phyloP scores from a whole-genome alignment of 1,139 yeast species.

The Pichia sp. region DNA sequence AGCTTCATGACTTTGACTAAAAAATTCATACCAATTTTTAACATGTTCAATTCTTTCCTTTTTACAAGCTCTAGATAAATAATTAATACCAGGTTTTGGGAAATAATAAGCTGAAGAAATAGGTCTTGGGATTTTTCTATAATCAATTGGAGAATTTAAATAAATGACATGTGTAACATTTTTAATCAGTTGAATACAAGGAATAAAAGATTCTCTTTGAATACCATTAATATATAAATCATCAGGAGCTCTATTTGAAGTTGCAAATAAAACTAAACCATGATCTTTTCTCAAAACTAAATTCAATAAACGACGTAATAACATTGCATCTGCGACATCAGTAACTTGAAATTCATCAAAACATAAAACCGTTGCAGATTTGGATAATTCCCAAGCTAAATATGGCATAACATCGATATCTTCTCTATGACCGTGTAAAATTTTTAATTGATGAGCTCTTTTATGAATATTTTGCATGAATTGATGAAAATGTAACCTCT shows the following conservation, averaged over 20 bases:
- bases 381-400: slow-evolving; percentile 79
- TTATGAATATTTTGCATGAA: slow-evolving; percentile 94
- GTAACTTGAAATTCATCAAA: slow-evolving; percentile 96
- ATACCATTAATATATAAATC: slow-evolving; percentile 90
- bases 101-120: slow-evolving; percentile 71
- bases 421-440: slow-evolving; percentile 47
- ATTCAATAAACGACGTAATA: slow-evolving; percentile 67
- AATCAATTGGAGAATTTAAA: slow-evolving; percentile 88
- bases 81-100: slow-evolving; percentile 61
- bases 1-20: slow-evolving; percentile 50
- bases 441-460: slow-evolving; percentile 70
- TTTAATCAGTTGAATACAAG: slow-evolving; percentile 80
- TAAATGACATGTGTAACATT: slow-evolving; percentile 68
- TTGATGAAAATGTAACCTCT: slow-evolving; percentile 87
- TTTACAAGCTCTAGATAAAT: slow-evolving; percentile 44
- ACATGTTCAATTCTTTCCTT: slow-evolving; percentile 54
- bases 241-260: slow-evolving; percentile 92
- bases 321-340: slow-evolving; percentile 98
- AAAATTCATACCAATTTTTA: slow-evolving; percentile 71
- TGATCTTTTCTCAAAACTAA: slow-evolving; percentile 56
- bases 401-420: slow-evolving; percentile 81
- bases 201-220: slow-evolving; percentile 84
- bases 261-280: slow-evolving; percentile 85
- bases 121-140: slow-evolving; percentile 83
- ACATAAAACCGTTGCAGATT: slow-evolving; percentile 70